phyloP scores from a whole-genome alignment of 2,329 filamentous ascomycete genomes.

The Colletotrichum gigasporum region DNA sequence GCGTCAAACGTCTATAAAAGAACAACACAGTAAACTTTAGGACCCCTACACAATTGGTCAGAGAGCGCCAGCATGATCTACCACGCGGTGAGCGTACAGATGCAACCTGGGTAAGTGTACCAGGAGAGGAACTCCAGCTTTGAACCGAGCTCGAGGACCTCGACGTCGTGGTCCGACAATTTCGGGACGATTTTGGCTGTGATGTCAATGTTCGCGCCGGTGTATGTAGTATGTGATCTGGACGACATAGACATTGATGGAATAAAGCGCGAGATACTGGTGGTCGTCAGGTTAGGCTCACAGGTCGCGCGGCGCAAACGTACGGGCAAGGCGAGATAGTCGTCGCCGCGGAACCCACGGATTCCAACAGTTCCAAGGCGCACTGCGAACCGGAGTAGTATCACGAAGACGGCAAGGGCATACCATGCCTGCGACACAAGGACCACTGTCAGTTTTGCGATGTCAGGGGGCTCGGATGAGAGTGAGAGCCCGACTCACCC shows the following conservation, averaged over 20 bases:
- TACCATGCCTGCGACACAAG: conserved; percentile 31
- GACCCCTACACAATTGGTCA: conserved; percentile 31
- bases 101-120: conserved; percentile 38
- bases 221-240: conserved; percentile 37
- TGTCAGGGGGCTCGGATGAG: not conserved
- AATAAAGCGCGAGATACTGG: conserved; percentile 37
- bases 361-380: conserved; percentile 34
- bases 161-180: conserved; percentile 35
- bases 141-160: conserved; percentile 34
- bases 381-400: conserved; percentile 30
- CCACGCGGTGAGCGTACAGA: conserved; percentile 31
- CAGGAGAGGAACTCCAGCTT: conserved; percentile 38
- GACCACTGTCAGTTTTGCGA: not conserved
- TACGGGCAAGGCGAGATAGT: conserved; percentile 33
- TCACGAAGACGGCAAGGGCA: conserved; percentile 30
- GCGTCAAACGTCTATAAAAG: conserved; percentile 39
- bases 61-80: not conserved
- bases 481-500: conserved; percentile 14
- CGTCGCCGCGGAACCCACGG: conserved; percentile 33
- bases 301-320: not conserved
- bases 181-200: conserved; percentile 21
- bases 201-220: conserved; percentile 36
- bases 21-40: conserved; percentile 39
- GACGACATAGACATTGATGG: conserved; percentile 34
- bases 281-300: not conserved